Percentiles rank a stretch among this genome's conserved stretches.
Evolutionary conservation across 345 rosid species (phyloP).

Genomic region (Combretum micranthum): DNA sequence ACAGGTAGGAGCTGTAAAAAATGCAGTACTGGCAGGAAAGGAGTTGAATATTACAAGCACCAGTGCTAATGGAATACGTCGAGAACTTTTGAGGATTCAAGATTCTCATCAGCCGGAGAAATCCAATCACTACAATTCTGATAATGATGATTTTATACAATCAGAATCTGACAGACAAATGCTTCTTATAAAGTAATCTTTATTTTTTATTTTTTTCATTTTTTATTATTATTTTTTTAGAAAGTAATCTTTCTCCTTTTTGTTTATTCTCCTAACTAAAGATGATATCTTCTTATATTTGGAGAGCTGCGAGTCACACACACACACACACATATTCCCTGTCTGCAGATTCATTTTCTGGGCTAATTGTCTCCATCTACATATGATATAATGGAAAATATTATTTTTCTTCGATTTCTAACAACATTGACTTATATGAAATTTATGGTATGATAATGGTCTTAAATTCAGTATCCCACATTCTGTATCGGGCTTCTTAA

Average conservation of each 20-base stretch:
- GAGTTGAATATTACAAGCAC: constrained; percentile 35
- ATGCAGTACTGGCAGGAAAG: constrained; percentile 58
- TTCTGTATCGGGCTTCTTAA: too few species aligned
- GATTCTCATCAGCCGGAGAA: constrained; percentile 44
- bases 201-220: constrained; percentile 4
- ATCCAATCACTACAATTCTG: constrained; percentile 49
- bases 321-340: too few species aligned
- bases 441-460: too few species aligned
- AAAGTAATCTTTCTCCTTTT: neutral
- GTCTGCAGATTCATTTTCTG: too few species aligned
- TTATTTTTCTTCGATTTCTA: too few species aligned
- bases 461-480: too few species aligned
- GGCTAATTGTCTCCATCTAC: too few species aligned
- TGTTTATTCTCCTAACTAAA: neutral
- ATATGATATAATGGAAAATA: too few species aligned
- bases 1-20: constrained; percentile 74
- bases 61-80: constrained; percentile 55
- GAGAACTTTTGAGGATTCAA: constrained; percentile 82
- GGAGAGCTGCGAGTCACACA: too few species aligned
- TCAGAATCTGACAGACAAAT: constrained; percentile 94
- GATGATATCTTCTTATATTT: too few species aligned
- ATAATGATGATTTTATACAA: constrained; percentile 66
- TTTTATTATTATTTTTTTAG: too few species aligned
- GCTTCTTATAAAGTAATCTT: constrained; percentile 79
- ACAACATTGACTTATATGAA: too few species aligned